phyloP scores from a whole-genome alignment of 371 early-diverging fungal genomes.

The Rhizopus sp. region DNA sequence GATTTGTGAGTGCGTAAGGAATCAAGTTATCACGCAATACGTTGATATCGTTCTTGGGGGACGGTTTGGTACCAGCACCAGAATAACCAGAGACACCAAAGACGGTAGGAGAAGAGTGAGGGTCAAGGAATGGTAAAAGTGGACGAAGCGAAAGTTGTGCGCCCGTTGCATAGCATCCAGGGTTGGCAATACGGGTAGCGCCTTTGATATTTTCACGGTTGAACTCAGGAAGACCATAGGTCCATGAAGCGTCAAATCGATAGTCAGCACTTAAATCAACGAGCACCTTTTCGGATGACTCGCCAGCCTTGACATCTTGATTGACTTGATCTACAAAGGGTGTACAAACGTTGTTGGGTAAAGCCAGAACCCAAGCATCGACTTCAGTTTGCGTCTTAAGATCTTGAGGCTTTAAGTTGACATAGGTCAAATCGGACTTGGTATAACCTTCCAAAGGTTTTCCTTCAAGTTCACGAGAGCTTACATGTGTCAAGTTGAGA shows the following conservation, averaged over 20 bases:
- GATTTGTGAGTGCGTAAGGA: conserved; percentile 90
- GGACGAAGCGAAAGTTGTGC: conserved; percentile 90
- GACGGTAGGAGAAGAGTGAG: conserved; percentile 65
- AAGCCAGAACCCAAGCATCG: conserved; percentile 93
- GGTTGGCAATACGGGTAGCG: conserved; percentile 84
- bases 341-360: conserved; percentile 90
- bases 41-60: conserved; percentile 89
- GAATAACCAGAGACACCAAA: conserved; percentile 97
- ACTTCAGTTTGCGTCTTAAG: conserved; percentile 71
- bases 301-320: conserved; percentile 42
- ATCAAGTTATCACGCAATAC: conserved; percentile 86
- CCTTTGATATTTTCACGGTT: conserved; percentile 60
- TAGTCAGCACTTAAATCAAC: conserved; percentile 94
- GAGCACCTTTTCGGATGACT: conserved; percentile 63
- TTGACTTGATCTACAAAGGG: conserved; percentile 90
- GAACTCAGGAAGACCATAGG: conserved; percentile 91
- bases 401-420: conserved; percentile 77
- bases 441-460: conserved; percentile 79
- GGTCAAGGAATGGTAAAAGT: conserved; percentile 65
- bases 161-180: conserved; percentile 98
- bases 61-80: conserved; percentile 96
- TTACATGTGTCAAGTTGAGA: conserved; percentile 83
- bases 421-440: conserved; percentile 70
- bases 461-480: conserved; percentile 91
- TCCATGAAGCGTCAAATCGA: conserved; percentile 87